Percentiles rank a stretch among this genome's conserved stretches.
These are phyloP conservation scores for Aspergillus chevalieri DNA, from an alignment of 2,329 filamentous ascomycete species.

Conservation along the genomic window DNA sequence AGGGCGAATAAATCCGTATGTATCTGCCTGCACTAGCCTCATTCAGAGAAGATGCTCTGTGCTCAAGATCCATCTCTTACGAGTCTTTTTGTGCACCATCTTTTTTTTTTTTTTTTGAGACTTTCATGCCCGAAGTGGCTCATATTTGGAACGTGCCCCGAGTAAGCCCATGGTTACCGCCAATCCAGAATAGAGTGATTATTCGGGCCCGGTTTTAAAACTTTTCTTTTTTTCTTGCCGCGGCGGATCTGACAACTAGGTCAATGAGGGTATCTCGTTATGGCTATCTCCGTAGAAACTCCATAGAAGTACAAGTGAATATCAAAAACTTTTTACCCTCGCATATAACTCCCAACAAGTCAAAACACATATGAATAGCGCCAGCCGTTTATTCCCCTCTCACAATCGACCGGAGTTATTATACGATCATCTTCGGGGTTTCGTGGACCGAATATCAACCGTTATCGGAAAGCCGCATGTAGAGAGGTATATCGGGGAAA, in stretches of 20 bases:
- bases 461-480: too few relatives aligned
- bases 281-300: not conserved
- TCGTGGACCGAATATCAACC: too few relatives aligned
- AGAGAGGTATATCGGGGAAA: too few relatives aligned
- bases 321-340: too few relatives aligned
- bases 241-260: not conserved
- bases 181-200: slow-evolving; percentile 5
- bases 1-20: too few relatives aligned
- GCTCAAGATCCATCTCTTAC: not conserved
- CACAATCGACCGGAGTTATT: not conserved
- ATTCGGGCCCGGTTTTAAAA: not conserved
- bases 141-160: slow-evolving; percentile 8
- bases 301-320: not conserved
- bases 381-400: not conserved
- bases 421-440: too few relatives aligned
- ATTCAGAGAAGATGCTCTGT: too few relatives aligned
- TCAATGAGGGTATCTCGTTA: not conserved
- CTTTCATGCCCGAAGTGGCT: not conserved
- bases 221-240: not conserved
- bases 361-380: not conserved
- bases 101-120: not conserved
- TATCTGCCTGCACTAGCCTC: too few relatives aligned
- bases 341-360: not conserved
- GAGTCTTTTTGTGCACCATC: not conserved
- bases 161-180: slow-evolving; percentile 8